These are phyloP conservation scores for Fusarium sp. DNA, from an alignment of 2,329 filamentous ascomycete genomes.

Conservation along the genomic window DNA sequence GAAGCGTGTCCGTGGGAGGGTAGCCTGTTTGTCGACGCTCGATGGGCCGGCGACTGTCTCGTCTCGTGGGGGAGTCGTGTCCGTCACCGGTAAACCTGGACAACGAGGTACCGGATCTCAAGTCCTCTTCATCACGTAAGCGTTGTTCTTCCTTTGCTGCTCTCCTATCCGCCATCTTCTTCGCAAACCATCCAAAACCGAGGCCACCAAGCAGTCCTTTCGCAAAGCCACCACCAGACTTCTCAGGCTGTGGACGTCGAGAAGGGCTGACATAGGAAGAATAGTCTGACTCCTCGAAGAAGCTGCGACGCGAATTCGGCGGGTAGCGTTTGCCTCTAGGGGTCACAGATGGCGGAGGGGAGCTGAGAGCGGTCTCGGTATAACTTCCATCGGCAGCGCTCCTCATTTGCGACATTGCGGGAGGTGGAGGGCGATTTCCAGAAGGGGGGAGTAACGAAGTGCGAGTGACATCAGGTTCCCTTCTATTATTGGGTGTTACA, in stretches of 20 bases:
- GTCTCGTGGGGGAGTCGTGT: constrained; percentile 62
- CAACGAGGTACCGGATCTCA: constrained; percentile 70
- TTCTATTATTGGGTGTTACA: constrained; percentile 50
- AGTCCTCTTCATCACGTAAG: constrained; percentile 63
- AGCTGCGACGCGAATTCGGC: constrained; percentile 58
- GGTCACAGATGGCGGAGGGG: constrained; percentile 57
- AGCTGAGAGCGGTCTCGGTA: constrained; percentile 53
- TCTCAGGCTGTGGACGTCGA: constrained; percentile 62
- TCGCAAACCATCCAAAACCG: constrained; percentile 76
- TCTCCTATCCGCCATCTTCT: constrained; percentile 70
- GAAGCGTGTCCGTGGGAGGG: constrained; percentile 41
- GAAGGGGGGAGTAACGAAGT: constrained; percentile 63
- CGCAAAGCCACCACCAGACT: constrained; percentile 62
- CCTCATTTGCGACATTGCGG: constrained; percentile 59
- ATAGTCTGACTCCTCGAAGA: constrained; percentile 66
- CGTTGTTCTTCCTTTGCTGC: constrained; percentile 63
- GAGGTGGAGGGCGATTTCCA: constrained; percentile 53
- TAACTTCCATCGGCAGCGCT: constrained; percentile 63
- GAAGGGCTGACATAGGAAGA: constrained; percentile 74
- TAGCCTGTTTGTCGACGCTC: constrained; percentile 50
- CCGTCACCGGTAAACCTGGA: constrained; percentile 79
- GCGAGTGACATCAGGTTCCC: constrained; percentile 47
- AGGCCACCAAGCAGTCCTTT: constrained; percentile 71
- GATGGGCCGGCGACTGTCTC: constrained; percentile 48
- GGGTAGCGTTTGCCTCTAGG: constrained; percentile 63